Evolutionary conservation across 805 yeast genomes (phyloP).

Genomic region (Kodamaea neixiangensis): DNA sequence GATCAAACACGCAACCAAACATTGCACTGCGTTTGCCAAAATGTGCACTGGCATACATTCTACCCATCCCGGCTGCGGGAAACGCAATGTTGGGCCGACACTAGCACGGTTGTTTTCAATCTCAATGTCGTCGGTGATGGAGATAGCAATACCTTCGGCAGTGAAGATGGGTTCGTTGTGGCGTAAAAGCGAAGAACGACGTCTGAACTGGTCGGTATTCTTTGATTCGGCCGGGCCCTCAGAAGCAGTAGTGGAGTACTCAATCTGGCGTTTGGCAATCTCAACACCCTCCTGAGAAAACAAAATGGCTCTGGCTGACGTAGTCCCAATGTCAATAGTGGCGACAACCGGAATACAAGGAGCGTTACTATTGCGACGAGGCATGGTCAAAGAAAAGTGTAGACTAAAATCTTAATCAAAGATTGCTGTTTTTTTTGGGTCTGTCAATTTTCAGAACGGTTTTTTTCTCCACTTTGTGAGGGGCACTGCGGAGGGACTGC

Average conservation of each 20-base stretch:
- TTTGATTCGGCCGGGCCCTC: conserved; percentile 46
- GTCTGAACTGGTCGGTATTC: conserved; percentile 48
- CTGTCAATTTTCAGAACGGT: not conserved
- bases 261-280: conserved; percentile 86
- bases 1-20: conserved; percentile 67
- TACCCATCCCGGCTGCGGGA: conserved; percentile 89
- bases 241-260: conserved; percentile 74
- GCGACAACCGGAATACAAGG: conserved; percentile 53
- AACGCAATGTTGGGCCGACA: conserved; percentile 68
- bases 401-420: not conserved
- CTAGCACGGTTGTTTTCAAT: conserved; percentile 58
- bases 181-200: conserved; percentile 44
- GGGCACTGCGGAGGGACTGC: not conserved
- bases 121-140: conserved; percentile 56
- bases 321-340: conserved; percentile 88
- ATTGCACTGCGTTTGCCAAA: conserved; percentile 75
- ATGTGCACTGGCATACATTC: conserved; percentile 89
- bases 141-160: conserved; percentile 72
- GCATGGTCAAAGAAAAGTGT: conserved; percentile 24
- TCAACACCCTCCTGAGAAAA: conserved; percentile 75
- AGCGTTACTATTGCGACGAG: conserved; percentile 44
- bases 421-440: not conserved
- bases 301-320: conserved; percentile 85
- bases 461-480: not conserved
- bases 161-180: conserved; percentile 63